Percentiles rank a stretch among this genome's conserved stretches.
These are phyloP conservation scores for Skeletonema marinoi DNA, from an alignment of 108 stramenopile species.

Conservation along the genomic window DNA sequence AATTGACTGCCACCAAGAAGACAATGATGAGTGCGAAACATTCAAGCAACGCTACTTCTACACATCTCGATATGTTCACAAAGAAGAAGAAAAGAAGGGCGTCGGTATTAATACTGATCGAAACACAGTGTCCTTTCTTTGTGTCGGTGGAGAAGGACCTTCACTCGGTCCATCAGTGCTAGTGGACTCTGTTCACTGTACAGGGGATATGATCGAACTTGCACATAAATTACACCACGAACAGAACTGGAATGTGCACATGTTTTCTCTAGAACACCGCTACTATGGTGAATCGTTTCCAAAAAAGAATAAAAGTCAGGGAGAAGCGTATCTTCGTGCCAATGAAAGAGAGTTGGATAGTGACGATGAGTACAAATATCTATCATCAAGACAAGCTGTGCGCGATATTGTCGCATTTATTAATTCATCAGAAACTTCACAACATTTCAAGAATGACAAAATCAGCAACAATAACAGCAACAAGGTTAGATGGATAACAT, in stretches of 20 bases:
- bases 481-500: conserved; percentile 67
- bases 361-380: conserved; percentile 33
- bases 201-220: conserved; percentile 86
- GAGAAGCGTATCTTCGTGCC: conserved; percentile 13
- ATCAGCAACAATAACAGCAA: neutral
- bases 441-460: conserved; percentile 8
- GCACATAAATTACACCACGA: conserved; percentile 48
- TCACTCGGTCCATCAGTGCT: conserved; percentile 69
- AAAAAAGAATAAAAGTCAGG: neutral
- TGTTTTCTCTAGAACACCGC: conserved; percentile 90
- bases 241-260: conserved; percentile 41
- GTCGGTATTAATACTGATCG: neutral
- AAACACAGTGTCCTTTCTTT: conserved; percentile 63
- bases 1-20: neutral
- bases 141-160: conserved; percentile 91
- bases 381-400: conserved; percentile 85
- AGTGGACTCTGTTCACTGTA: conserved; percentile 83
- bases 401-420: conserved; percentile 82
- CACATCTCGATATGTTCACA: conserved; percentile 53
- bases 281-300: conserved; percentile 89
- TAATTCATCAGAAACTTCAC: conserved; percentile 16
- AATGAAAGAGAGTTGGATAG: neutral
- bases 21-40: conserved; percentile 22
- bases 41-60: conserved; percentile 81
- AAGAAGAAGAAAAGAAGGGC: neutral